Evolutionary conservation across 371 early-diverging fungal genomes (phyloP).

Genomic region (Smittium culicis): DNA sequence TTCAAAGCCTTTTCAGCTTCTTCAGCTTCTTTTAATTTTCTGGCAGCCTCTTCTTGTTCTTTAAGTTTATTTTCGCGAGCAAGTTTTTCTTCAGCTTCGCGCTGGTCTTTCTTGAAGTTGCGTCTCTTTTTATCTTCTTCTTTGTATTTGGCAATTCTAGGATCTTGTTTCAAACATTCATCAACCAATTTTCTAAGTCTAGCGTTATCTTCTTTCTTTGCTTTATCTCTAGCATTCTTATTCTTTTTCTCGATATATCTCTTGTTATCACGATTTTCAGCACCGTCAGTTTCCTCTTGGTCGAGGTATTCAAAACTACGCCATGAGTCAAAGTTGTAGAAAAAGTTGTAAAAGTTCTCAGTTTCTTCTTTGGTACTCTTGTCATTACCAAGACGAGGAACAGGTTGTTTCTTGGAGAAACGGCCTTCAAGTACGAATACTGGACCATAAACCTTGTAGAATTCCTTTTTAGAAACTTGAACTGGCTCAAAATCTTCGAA

Average conservation of each 20-base stretch:
- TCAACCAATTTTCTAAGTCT: conserved; percentile 78
- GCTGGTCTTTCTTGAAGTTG: conserved; percentile 78
- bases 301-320: conserved; percentile 94
- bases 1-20: conserved; percentile 45
- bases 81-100: conserved; percentile 56
- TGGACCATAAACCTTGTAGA: conserved; percentile 71
- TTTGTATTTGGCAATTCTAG: conserved; percentile 78
- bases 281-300: conserved; percentile 84
- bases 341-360: conserved; percentile 92
- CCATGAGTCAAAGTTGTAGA: conserved; percentile 93
- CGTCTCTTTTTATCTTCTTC: conserved; percentile 78
- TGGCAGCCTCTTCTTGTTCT: conserved; percentile 28
- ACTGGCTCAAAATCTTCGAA: conserved; percentile 44
- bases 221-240: conserved; percentile 76
- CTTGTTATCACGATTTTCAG: conserved; percentile 91
- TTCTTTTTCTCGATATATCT: conserved; percentile 90
- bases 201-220: conserved; percentile 93
- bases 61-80: conserved; percentile 40
- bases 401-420: conserved; percentile 78
- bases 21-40: conserved; percentile 41
- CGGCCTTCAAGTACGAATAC: conserved; percentile 85
- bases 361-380: conserved; percentile 62
- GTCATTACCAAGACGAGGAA: conserved; percentile 64
- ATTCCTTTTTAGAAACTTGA: conserved; percentile 48
- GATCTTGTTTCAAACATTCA: conserved; percentile 66